These are phyloP conservation scores for Coemansia sp. DNA, from an alignment of 192 early-diverging fungal genomes.

Conservation along the genomic window DNA sequence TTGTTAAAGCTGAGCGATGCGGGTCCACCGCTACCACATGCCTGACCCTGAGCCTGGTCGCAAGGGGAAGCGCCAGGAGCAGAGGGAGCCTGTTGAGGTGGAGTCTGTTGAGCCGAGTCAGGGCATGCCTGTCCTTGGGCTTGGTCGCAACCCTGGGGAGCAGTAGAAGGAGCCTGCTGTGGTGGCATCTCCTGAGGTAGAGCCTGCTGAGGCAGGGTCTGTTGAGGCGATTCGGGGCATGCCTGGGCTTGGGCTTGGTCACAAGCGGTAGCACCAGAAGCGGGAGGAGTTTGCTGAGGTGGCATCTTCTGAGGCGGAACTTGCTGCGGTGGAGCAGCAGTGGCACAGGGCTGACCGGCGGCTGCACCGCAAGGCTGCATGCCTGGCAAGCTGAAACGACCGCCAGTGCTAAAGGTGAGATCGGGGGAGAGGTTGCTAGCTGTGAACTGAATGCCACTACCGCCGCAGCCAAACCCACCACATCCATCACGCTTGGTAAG, in stretches of 20 bases:
- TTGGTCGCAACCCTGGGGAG: background rate
- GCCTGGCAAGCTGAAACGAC: conserved; percentile 11
- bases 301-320: background rate
- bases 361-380: background rate
- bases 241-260: conserved; percentile 4
- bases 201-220: background rate
- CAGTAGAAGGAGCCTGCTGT: conserved; percentile 5
- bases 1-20: conserved; percentile 20
- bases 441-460: conserved; percentile 10
- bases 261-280: background rate
- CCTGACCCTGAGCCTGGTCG: background rate
- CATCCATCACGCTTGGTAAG: conserved; percentile 15
- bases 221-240: conserved; percentile 7
- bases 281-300: background rate
- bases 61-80: background rate
- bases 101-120: background rate
- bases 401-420: conserved; percentile 21
- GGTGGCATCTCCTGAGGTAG: background rate
- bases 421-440: conserved; percentile 17
- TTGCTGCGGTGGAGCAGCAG: background rate
- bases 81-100: conserved; percentile 2
- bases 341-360: background rate
- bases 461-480: conserved; percentile 14
- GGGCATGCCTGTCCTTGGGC: background rate
- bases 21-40: background rate